phyloP scores from a whole-genome alignment of 169 alveolate genomes.

The Cryptosporidium andersoni region DNA sequence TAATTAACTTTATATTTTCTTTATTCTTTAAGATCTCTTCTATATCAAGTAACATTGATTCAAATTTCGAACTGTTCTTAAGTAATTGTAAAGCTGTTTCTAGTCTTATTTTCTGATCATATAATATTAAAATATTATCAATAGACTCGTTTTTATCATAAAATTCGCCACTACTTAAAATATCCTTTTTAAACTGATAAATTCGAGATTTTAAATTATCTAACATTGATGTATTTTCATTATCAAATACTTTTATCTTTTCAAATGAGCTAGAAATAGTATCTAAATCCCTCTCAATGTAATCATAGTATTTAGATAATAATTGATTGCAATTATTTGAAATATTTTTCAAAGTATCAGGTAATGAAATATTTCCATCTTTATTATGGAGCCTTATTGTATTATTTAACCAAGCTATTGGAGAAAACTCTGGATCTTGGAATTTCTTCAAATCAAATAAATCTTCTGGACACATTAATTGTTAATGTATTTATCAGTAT shows the following conservation, averaged over 20 bases:
- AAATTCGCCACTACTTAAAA: slow-evolving; percentile 1
- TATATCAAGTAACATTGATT: slow-evolving; percentile 32
- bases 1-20: slow-evolving; percentile 3
- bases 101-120: slow-evolving; percentile 29
- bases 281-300: slow-evolving; percentile 15
- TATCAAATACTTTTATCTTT: not conserved
- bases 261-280: not conserved
- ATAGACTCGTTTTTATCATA: slow-evolving; percentile 3
- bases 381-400: slow-evolving; percentile 12
- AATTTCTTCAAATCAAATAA: slow-evolving; percentile 4
- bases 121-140: slow-evolving; percentile 25
- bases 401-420: slow-evolving; percentile 47
- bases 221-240: slow-evolving; percentile 5
- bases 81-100: slow-evolving; percentile 35
- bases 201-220: slow-evolving; percentile 3
- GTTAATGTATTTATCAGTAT: not conserved
- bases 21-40: slow-evolving; percentile 21
- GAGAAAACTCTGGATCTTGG: slow-evolving; percentile 19
- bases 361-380: not conserved
- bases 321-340: slow-evolving; percentile 21
- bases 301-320: slow-evolving; percentile 20
- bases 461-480: slow-evolving; percentile 1
- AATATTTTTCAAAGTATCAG: slow-evolving; percentile 6
- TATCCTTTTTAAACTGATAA: slow-evolving; percentile 5
- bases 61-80: slow-evolving; percentile 44